These are phyloP conservation scores for Yamadazyma triangularis DNA, from an alignment of 1,139 yeast species.

Conservation along the genomic window DNA sequence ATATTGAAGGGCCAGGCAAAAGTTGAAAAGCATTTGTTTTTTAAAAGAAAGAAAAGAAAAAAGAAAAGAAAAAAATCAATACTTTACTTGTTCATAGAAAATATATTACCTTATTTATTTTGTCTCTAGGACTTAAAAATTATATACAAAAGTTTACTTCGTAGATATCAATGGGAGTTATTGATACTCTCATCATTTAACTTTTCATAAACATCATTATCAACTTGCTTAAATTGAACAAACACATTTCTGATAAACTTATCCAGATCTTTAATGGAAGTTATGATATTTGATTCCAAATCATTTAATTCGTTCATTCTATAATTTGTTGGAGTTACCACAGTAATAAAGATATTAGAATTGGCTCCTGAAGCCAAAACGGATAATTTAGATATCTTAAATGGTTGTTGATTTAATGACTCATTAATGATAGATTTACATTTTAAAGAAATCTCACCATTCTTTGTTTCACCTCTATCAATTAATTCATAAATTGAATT, in stretches of 20 bases:
- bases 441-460: conserved; percentile 26
- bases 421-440: conserved; percentile 17
- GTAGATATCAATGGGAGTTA: too few relatives aligned
- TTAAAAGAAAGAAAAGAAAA: background rate
- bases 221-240: conserved; percentile 13
- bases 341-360: conserved; percentile 30
- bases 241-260: conserved; percentile 33
- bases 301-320: conserved; percentile 23
- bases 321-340: conserved; percentile 8
- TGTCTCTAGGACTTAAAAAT: too few relatives aligned
- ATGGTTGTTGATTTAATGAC: conserved; percentile 18
- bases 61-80: background rate
- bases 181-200: conserved; percentile 4
- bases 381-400: conserved; percentile 43
- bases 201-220: conserved; percentile 3
- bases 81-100: conserved; percentile 10
- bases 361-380: conserved; percentile 75
- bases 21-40: too few relatives aligned
- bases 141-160: too few relatives aligned
- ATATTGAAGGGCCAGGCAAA: conserved; percentile 61
- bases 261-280: conserved; percentile 25
- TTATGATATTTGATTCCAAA: conserved; percentile 22
- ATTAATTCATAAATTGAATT: conserved; percentile 71
- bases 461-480: conserved; percentile 47
- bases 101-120: too few relatives aligned